phyloP scores from a whole-genome alignment of 2,329 filamentous ascomycete species.

The Pleoardoris graminearum region DNA sequence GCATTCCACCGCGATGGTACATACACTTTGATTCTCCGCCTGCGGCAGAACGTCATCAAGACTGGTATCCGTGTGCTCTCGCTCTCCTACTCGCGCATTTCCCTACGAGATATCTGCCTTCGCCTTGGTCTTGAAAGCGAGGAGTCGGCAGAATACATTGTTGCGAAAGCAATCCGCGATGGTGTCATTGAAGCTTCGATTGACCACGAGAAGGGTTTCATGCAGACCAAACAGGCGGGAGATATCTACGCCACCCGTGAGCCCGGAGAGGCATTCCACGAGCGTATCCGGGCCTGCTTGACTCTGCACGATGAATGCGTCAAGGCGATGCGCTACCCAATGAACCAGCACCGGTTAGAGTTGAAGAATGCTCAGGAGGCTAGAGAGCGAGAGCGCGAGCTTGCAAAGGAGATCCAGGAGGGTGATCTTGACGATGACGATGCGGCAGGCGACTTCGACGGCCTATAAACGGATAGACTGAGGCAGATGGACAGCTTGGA shows the following conservation, averaged over 20 bases:
- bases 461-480: slow-evolving; percentile 64
- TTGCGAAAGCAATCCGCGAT: slow-evolving; percentile 96
- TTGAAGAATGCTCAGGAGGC: slow-evolving; percentile 98
- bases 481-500: background rate
- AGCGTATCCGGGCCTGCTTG: slow-evolving; percentile 89
- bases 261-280: slow-evolving; percentile 95
- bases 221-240: slow-evolving; percentile 97
- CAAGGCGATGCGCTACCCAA: slow-evolving; percentile 99
- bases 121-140: slow-evolving; percentile 91
- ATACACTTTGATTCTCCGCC: slow-evolving; percentile 90
- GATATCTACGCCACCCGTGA: slow-evolving; percentile 96
- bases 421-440: slow-evolving; percentile 97
- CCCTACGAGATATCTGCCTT: slow-evolving; percentile 94
- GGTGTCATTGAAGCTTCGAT: slow-evolving; percentile 95
- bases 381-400: slow-evolving; percentile 91
- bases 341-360: slow-evolving; percentile 98
- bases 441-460: slow-evolving; percentile 92
- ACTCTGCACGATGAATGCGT: slow-evolving; percentile 96
- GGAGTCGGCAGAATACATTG: slow-evolving; percentile 98
- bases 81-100: slow-evolving; percentile 95
- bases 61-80: slow-evolving; percentile 99
- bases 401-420: slow-evolving; percentile 98
- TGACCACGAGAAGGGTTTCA: slow-evolving; percentile 92
- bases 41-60: slow-evolving; percentile 99
- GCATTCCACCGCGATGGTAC: slow-evolving; percentile 92